Percentiles rank a stretch among this genome's conserved stretches.
Evolutionary conservation across 345 rosid genomes (phyloP).

Genomic region (Dipteronia sinensis): DNA sequence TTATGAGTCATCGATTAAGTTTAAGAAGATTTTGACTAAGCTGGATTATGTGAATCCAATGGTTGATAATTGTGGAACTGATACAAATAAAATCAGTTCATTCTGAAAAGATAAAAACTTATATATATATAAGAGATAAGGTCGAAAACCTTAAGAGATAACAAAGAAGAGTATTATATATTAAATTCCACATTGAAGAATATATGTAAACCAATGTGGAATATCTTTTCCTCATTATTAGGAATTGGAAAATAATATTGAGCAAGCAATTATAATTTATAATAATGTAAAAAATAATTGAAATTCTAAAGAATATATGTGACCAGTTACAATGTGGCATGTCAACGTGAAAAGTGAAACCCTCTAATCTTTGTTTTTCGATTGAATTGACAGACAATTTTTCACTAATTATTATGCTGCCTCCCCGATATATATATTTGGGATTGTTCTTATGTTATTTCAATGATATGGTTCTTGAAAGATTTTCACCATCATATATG

Average conservation of each 20-base stretch:
- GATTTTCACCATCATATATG: neutral
- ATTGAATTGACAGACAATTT: conserved; percentile 6
- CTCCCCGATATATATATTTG: neutral
- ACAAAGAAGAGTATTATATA: too few relatives aligned
- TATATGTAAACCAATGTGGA: too few relatives aligned
- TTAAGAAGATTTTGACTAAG: too few relatives aligned
- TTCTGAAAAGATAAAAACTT: too few relatives aligned
- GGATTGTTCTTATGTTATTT: neutral
- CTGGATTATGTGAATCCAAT: too few relatives aligned
- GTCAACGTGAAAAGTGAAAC: neutral
- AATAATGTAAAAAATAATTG: neutral
- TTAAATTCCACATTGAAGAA: too few relatives aligned
- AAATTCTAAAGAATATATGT: neutral
- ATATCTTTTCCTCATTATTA: neutral
- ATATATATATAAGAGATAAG: neutral
- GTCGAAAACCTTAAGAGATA: neutral
- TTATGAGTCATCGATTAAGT: too few relatives aligned
- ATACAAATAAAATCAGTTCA: too few relatives aligned
- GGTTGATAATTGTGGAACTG: too few relatives aligned
- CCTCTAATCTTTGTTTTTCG: neutral
- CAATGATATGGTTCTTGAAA: conserved; percentile 1
- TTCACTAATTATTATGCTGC: conserved; percentile 1
- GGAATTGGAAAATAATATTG: conserved; percentile 15
- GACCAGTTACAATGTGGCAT: neutral
- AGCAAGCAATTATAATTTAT: neutral